phyloP scores from a whole-genome alignment of 2,329 filamentous ascomycete species.

The Basipetospora sp. region DNA sequence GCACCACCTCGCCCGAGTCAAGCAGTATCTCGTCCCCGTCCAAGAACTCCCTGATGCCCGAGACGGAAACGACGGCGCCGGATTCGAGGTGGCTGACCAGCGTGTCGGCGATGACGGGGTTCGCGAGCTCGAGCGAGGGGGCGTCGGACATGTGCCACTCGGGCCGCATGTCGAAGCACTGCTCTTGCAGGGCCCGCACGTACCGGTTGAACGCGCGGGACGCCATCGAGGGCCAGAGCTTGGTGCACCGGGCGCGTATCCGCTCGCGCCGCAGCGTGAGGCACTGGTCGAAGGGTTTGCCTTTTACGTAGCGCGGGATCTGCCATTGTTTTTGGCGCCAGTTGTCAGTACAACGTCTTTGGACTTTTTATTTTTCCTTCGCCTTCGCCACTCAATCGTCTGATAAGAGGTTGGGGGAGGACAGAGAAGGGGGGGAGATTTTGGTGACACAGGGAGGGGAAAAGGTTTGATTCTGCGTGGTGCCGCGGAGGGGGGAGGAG shows the following conservation, averaged over 20 bases:
- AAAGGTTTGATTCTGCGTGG: too few relatives aligned
- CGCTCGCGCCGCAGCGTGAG: constrained; percentile 19
- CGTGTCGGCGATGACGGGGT: constrained; percentile 16
- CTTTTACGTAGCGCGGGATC: constrained; percentile 18
- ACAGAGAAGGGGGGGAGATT: too few relatives aligned
- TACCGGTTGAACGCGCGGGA: constrained; percentile 6
- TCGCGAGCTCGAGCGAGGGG: constrained; percentile 12
- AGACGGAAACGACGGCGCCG: constrained; percentile 20
- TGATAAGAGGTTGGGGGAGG: too few relatives aligned
- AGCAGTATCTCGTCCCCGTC: constrained; percentile 8
- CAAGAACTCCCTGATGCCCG: constrained; percentile 10
- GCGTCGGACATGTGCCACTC: constrained; percentile 17
- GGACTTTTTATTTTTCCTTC: too few relatives aligned
- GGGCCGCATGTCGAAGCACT: constrained; percentile 13
- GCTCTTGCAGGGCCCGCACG: constrained; percentile 12
- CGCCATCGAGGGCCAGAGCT: constrained; percentile 11
- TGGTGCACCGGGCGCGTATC: constrained; percentile 17
- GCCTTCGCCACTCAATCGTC: too few relatives aligned
- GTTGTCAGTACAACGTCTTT: too few relatives aligned
- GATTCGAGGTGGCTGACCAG: constrained; percentile 20
- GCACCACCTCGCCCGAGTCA: constrained; percentile 14
- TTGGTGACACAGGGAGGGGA: too few relatives aligned
- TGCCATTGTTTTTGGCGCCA: too few relatives aligned
- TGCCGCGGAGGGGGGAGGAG: neutral
- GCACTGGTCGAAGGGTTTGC: constrained; percentile 19